Evolutionary conservation across 2,329 filamentous ascomycete species (phyloP).

Genomic region (Hypoxylon rubiginosum): DNA sequence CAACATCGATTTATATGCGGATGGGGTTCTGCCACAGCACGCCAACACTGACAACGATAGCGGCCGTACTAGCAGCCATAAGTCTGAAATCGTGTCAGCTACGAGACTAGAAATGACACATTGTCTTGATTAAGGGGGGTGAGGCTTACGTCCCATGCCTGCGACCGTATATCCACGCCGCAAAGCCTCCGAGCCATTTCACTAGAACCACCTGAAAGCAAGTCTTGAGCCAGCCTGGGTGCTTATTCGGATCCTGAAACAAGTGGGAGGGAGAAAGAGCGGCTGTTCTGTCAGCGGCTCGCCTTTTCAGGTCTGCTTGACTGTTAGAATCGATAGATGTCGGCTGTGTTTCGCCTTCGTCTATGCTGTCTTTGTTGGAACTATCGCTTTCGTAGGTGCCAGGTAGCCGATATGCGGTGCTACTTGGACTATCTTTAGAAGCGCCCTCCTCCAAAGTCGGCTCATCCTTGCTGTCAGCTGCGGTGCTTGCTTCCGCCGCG

Average conservation of each 20-base stretch:
- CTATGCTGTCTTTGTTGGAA: conserved; percentile 14
- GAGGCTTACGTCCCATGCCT: conserved; percentile 51
- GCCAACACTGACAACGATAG: conserved; percentile 34
- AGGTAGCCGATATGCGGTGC: conserved; percentile 4
- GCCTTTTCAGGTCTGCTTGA: conserved; percentile 33
- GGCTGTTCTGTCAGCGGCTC: conserved; percentile 32
- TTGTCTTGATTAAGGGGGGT: neutral
- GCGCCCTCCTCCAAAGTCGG: conserved; percentile 10
- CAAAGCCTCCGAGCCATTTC: conserved; percentile 56
- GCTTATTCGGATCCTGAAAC: conserved; percentile 14
- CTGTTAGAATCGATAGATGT: conserved; percentile 27
- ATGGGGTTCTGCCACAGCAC: conserved; percentile 34
- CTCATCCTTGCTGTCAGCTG: neutral
- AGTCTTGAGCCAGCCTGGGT: conserved; percentile 50
- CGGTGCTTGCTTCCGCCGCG: neutral
- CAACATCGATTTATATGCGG: conserved; percentile 14
- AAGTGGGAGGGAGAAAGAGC: conserved; percentile 31
- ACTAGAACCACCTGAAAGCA: conserved; percentile 56
- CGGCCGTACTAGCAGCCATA: conserved; percentile 35
- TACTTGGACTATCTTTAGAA: conserved; percentile 13
- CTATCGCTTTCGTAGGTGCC: conserved; percentile 15
- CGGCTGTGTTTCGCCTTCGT: conserved; percentile 21
- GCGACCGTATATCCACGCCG: conserved; percentile 50
- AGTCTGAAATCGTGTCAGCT: conserved; percentile 34
- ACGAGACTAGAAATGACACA: neutral